phyloP scores from a whole-genome alignment of 495 filamentous ascomycete species.

The Antarctomyces pellizariae region DNA sequence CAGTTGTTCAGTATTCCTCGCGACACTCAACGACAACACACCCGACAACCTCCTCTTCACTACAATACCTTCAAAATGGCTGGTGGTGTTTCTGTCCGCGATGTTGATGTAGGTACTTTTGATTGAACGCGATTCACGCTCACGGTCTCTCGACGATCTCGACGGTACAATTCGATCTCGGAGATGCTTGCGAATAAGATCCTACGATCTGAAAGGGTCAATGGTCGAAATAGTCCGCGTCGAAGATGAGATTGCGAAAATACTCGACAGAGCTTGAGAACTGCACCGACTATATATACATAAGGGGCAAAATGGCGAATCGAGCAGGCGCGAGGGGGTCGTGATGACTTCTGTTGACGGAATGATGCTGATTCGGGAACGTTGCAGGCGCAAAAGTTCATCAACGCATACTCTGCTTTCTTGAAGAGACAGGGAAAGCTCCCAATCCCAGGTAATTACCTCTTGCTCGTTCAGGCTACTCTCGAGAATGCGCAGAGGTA shows the following conservation, averaged over 20 bases:
- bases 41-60: constrained; percentile 2
- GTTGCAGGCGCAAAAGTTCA: constrained; percentile 75
- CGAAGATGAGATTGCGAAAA: not conserved
- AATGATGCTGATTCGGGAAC: constrained; percentile 30
- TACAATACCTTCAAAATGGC: constrained; percentile 47
- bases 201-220: too few relatives aligned
- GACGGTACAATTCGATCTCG: constrained; percentile 1
- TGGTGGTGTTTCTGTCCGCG: constrained; percentile 62
- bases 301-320: too few relatives aligned
- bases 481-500: constrained; percentile 2
- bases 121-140: not conserved
- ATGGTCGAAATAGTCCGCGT: not conserved
- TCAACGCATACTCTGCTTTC: constrained; percentile 83
- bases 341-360: constrained; percentile 32
- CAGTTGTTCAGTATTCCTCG: too few relatives aligned
- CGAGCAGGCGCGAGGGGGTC: constrained; percentile 34
- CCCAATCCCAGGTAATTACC: constrained; percentile 63
- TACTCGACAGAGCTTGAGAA: too few relatives aligned
- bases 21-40: constrained; percentile 1
- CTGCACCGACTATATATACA: constrained; percentile 6
- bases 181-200: not conserved
- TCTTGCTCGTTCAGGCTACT: constrained; percentile 7
- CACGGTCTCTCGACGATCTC: constrained; percentile 10
- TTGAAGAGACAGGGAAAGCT: constrained; percentile 98
- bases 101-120: constrained; percentile 58